Conservation (phyloP, 176 grass and related monocot species). For the Calamus simplicifolius region DNA sequence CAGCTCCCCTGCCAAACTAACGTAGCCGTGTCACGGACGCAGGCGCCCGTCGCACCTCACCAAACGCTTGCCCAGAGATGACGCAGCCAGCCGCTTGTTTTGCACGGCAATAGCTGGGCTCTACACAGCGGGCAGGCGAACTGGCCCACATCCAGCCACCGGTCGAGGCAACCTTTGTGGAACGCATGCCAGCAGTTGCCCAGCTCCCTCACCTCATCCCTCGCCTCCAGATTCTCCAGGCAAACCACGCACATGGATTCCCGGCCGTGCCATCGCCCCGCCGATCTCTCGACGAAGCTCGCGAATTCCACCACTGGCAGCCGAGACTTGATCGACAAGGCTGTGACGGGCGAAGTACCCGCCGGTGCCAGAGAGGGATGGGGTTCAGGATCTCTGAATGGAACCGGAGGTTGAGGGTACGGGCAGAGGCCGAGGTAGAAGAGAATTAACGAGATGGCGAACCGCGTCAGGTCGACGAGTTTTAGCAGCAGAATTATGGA, state of each 20-base stretch:
- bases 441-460: constrained; percentile 18
- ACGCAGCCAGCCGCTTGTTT: neutral
- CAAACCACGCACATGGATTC: constrained; percentile 1
- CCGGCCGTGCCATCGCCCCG: too few species aligned
- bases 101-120: neutral
- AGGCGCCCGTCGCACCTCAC: neutral
- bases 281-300: constrained; percentile 11
- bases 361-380: neutral
- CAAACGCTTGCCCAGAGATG: too few species aligned
- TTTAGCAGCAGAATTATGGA: constrained; percentile 46
- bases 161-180: constrained; percentile 4
- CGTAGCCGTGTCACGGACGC: neutral
- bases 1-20: too few species aligned
- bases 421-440: constrained; percentile 39
- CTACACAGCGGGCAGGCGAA: constrained; percentile 3
- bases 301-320: constrained; percentile 39
- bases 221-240: neutral
- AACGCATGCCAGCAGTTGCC: constrained; percentile 14
- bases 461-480: constrained; percentile 29
- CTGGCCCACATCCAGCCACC: constrained; percentile 7
- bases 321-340: constrained; percentile 29
- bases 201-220: constrained; percentile 6
- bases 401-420: constrained; percentile 17
- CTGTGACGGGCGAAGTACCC: neutral
- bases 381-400: neutral